Evolutionary conservation across 2,329 filamentous ascomycete species (phyloP), one percentile per base, ranked within the genome.

Genomic region (Aspergillus calidoustus): DNA sequence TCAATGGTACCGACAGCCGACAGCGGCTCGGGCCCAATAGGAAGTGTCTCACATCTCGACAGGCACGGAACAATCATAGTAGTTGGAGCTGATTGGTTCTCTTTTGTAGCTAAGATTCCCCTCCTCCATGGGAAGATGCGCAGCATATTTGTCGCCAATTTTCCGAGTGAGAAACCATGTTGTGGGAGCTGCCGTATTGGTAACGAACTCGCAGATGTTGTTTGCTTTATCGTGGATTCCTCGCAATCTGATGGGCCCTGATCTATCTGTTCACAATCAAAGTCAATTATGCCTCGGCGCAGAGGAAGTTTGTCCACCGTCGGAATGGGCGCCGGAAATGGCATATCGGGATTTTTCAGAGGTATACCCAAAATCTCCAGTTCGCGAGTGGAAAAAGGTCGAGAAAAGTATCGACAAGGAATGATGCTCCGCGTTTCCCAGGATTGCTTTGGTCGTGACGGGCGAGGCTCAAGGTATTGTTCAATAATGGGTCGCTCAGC

Each of bases 251-350:
- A 13, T 41, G 34, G 30, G 48, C n/a, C 34, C 38, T 43, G 25
- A 7, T 30, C 34, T n/a, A 17, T 7, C 41, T 28, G 3, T 4
- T 58, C n/a, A 38, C 34, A 48, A 19, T 58, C 47, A 30, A 43
- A 30, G 3, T 49, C 25, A 38, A 64, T 38, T 11, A 56, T 19
- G 34, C 44, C 53, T n/a, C 53, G 57, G 23, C 56, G 61, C 23
- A 68, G 51, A 23, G 62, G 64, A 22, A 65, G 50, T 3, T 58
- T 65, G n/a, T 64, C 59, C 23, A 64, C 55, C 9, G 63, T 63
- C 17, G 66, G 64, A 23, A 63, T 62, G 9, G 59, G 59, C 13
- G 54, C 55, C n/a, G 64, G 66, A 43, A 64, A 68, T 38, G 65
- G 61, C 49, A 54, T 48, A 34, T 57, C 54, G 13, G 57, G 43